phyloP scores from a whole-genome alignment of 441 rosid genomes.

The Hura crepitans region DNA sequence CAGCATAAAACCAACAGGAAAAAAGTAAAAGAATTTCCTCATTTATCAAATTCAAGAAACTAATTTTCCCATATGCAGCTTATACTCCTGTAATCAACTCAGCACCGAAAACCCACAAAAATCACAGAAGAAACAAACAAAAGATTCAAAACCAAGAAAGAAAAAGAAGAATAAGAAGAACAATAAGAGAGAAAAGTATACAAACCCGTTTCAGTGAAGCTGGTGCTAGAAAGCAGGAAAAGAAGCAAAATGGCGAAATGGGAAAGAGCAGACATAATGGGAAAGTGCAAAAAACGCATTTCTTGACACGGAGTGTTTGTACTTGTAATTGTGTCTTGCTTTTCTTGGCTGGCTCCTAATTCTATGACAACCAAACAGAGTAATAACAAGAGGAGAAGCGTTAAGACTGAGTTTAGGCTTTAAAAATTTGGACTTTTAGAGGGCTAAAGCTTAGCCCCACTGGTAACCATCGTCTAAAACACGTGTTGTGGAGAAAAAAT shows the following conservation, averaged over 20 bases:
- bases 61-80: neutral
- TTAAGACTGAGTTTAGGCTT: neutral
- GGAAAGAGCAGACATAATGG: constrained; percentile 30
- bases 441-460: neutral
- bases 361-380: constrained; percentile 24
- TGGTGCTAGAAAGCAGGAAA: constrained; percentile 37
- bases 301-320: constrained; percentile 13
- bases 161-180: neutral
- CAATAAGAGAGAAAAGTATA: neutral
- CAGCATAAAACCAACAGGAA: neutral
- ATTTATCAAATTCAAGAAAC: constrained; percentile 11
- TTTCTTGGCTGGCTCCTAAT: constrained; percentile 10
- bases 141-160: constrained; percentile 6
- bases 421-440: neutral
- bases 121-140: no score
- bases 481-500: constrained; percentile 3
- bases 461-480: neutral
- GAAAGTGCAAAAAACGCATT: constrained; percentile 27
- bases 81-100: neutral
- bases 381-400: no score
- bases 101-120: neutral
- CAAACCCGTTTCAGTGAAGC: constrained; percentile 49
- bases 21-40: no score
- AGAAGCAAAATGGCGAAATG: constrained; percentile 32
- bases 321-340: neutral